phyloP scores from a whole-genome alignment of 2,329 filamentous ascomycete species.

The Penicillium sp. region DNA sequence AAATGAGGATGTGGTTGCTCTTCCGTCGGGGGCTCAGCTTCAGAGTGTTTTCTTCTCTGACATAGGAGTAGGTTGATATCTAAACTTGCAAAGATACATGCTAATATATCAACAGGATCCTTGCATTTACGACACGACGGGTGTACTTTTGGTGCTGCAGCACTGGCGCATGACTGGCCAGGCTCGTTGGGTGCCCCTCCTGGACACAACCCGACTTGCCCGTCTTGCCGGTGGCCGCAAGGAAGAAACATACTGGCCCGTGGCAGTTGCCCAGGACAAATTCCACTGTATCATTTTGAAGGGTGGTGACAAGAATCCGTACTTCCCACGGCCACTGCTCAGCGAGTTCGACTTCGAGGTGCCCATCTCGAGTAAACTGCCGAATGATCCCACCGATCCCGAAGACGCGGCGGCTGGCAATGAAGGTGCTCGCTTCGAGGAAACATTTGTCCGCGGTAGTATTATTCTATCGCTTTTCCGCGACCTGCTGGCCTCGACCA shows the following conservation, averaged over 20 bases:
- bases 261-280: slow-evolving; percentile 82
- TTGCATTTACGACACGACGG: slow-evolving; percentile 91
- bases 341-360: slow-evolving; percentile 91
- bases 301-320: slow-evolving; percentile 85
- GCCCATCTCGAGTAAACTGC: slow-evolving; percentile 61
- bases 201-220: slow-evolving; percentile 80
- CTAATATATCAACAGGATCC: slow-evolving; percentile 60
- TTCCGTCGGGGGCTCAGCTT: slow-evolving; percentile 68
- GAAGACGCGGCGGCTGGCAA: slow-evolving; percentile 36
- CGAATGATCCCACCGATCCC: slow-evolving; percentile 34
- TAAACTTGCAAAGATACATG: background rate
- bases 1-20: slow-evolving; percentile 83
- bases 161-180: slow-evolving; percentile 86
- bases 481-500: slow-evolving; percentile 67
- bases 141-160: slow-evolving; percentile 78
- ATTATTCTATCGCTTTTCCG: slow-evolving; percentile 68
- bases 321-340: slow-evolving; percentile 83
- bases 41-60: slow-evolving; percentile 89
- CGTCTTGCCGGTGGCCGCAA: slow-evolving; percentile 81
- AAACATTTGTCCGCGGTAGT: slow-evolving; percentile 71
- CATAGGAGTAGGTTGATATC: slow-evolving; percentile 60
- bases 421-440: slow-evolving; percentile 59
- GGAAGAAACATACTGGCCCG: slow-evolving; percentile 87
- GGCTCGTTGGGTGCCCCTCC: slow-evolving; percentile 83
- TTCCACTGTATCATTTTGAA: slow-evolving; percentile 99